Evolutionary conservation across 1,284 basidiomycete species (phyloP).

Genomic region (Ganoderma leucocontextum): DNA sequence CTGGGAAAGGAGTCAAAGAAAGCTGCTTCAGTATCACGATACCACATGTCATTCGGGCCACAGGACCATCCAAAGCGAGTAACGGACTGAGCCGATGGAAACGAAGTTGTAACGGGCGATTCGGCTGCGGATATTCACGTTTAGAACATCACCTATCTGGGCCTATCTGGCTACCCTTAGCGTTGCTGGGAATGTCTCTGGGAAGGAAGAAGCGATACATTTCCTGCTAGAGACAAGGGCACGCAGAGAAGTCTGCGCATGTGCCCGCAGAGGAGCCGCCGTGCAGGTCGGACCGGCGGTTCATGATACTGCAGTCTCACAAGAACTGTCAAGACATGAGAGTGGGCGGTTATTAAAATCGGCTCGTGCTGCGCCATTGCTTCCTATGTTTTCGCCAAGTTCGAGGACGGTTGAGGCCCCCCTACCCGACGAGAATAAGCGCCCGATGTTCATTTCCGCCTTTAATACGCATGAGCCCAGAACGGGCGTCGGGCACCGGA

Average conservation of each 20-base stretch:
- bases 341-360: neutral
- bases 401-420: neutral
- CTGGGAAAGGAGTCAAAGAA: slow-evolving; percentile 33
- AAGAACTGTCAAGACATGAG: slow-evolving; percentile 1
- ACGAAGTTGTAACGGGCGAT: neutral
- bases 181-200: slow-evolving; percentile 9
- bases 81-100: neutral
- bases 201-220: neutral
- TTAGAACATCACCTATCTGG: neutral
- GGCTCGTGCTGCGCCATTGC: neutral
- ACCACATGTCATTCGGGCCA: neutral
- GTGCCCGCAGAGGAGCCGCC: slow-evolving; percentile 6
- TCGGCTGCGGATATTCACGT: neutral
- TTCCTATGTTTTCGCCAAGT: neutral
- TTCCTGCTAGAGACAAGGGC: neutral
- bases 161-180: neutral
- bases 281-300: neutral
- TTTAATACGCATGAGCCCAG: neutral
- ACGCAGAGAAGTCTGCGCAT: slow-evolving; percentile 3
- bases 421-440: neutral
- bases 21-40: slow-evolving; percentile 11
- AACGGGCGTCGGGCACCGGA: neutral
- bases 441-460: slow-evolving; percentile 7
- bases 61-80: neutral
- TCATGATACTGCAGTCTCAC: slow-evolving; percentile 7